These are phyloP conservation scores for Yamadazyma kanchanaburiensis DNA, from an alignment of 1,139 yeast genomes.

Conservation along the genomic window DNA sequence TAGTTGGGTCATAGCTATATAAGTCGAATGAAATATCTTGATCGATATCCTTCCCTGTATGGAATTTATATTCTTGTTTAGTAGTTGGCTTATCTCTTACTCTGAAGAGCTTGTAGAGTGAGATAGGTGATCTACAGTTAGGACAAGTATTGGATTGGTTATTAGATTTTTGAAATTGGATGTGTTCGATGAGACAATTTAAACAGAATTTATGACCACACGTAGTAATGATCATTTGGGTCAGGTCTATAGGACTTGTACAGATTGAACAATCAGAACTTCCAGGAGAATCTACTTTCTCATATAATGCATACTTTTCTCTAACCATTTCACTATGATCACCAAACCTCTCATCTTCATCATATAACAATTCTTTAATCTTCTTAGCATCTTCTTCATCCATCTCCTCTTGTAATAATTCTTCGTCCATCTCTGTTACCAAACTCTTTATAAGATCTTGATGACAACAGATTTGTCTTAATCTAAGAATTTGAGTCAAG, in stretches of 20 bases:
- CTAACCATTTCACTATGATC: conserved; percentile 30
- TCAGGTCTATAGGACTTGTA: conserved; percentile 56
- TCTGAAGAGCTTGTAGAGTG: conserved; percentile 42
- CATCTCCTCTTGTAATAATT: conserved; percentile 18
- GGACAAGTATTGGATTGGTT: conserved; percentile 48
- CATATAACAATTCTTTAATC: conserved; percentile 15
- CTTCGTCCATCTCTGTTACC: conserved; percentile 38
- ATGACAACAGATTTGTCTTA: conserved; percentile 90
- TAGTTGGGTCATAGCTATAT: conserved; percentile 47
- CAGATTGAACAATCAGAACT: conserved; percentile 80
- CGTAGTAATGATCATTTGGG: conserved; percentile 63
- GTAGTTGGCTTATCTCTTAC: conserved; percentile 26
- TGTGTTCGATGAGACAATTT: conserved; percentile 69
- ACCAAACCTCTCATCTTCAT: conserved; percentile 28
- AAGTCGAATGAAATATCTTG: conserved; percentile 28
- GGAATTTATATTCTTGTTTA: conserved; percentile 32
- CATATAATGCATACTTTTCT: conserved; percentile 23
- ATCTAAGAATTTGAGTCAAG: conserved; percentile 74
- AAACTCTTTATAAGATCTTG: conserved; percentile 53
- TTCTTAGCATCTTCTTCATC: conserved; percentile 14
- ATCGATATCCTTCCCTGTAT: conserved; percentile 21
- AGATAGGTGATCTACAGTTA: conserved; percentile 48
- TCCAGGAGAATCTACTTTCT: conserved; percentile 28
- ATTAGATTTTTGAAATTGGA: conserved; percentile 39
- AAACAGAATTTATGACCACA: conserved; percentile 84